Evolutionary conservation across 306 rosid species (phyloP), one percentile per base, ranked within the genome.

Genomic region (Quercus mongolica): DNA sequence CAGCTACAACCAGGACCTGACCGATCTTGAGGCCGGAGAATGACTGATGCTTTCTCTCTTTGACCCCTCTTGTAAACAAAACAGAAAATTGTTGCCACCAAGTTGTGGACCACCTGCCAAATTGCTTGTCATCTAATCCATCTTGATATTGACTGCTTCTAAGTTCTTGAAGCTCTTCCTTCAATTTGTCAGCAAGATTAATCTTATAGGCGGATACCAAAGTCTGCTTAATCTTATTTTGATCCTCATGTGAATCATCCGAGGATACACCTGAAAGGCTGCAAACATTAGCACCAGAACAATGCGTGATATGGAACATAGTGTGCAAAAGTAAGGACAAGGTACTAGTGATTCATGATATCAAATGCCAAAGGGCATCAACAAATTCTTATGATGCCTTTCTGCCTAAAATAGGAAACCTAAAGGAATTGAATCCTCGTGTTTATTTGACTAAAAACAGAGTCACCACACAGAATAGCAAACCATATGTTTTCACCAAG

Each of bases 21-120:
- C 31, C 70, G 67, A 94, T 81, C 54, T 79, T 79, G 46, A 91
- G 79, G 52, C 56, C 69, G 41, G 94, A 91, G 78, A 93, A 91
- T 6, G 91, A 74, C 49, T 89, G 88, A 21, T 87, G 73, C 72
- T 26, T 88, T 64, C 91, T 87, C 83, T 93, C 94, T 71, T 87
- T 91, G 25, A 93, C n/a, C 61, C 91, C 94, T 89, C 94, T 89
- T 73, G 84, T 89, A 33, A 88, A 78, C 19, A 93, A 77, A 21
- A 89, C 94, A 21, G 25, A 28, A 62, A 91, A 89, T 71, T 93
- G 96, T 74, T 93, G 92, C 28, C 82, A 79, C 97, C 97, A 93
- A 41, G 83, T 84, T 4, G 94, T 87, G 10, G 91, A 79, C 96
- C 97, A 93, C 58, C 79, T 85, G 5, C 46, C 83, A 67, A 56